Base-by-base conservation (phyloP, 768 basidiomycete genomes). In the Termitomyces bulborhizus region DNA sequence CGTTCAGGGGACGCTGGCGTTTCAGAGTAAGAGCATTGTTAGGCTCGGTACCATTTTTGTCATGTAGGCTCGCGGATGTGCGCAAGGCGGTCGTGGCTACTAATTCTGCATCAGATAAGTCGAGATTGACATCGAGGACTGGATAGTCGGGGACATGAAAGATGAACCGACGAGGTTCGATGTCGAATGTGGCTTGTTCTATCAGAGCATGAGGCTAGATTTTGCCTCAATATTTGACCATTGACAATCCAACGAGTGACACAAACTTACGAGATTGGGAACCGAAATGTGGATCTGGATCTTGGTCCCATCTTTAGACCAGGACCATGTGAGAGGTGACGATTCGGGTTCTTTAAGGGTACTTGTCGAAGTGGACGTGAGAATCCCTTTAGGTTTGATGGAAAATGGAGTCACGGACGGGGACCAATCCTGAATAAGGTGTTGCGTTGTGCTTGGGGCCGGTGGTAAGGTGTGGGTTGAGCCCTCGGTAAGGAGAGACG, bases 141-240 rank as follows among this genome's bases (percentile, higher is more conserved):
- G 77, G 81, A 34, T 71, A 63, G 24, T 63, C 58, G 15, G 85
- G 83, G 29, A 85, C 61, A 42, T 68, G 60, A 15, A 91, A 64
- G 8, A 82, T 66, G 37, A 91, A 54, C 15, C 85, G 77, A 18
- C 80, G 73, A 0, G 80, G 72, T 59, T 88, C 86, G n/a, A 91
- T 57, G 56, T 90, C 86, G 8, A 91, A 79, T 0, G 77, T 77
- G 3, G 84, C 73, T 1, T 66, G 57, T 21, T 73, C 58, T 50
- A 86, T 73, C 37, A 72, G 60, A 37, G 73, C 59, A 49, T 66
- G 78, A 8, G 78, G 80, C 84, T 87, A 46, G 21, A 56, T 37
- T 0, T 11, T 4, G 15, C 26, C 15, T n/a, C 13, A 13, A n/a
- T 18, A 34, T 1, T 18, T 26, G 24, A 12, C 31, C 3, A 6